Conservation (phyloP, 1,139 yeast species). For the Groenewaldozyma sp. region DNA sequence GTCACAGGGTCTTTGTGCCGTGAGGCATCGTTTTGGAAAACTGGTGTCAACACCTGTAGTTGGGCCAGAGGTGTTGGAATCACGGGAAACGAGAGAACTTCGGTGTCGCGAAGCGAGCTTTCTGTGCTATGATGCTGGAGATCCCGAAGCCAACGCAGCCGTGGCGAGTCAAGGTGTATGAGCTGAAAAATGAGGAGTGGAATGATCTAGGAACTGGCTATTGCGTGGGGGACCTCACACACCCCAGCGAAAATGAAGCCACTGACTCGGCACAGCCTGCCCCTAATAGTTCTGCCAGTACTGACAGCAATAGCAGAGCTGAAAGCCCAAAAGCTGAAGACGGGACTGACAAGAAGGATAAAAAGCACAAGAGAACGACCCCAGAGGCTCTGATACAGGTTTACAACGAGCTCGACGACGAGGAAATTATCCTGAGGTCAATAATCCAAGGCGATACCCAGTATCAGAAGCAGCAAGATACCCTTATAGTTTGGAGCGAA, state of each 20-base stretch:
- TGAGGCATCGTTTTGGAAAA: no score
- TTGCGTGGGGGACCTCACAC: conserved; percentile 56
- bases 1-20: no score
- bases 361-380: background rate
- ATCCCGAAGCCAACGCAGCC: conserved; percentile 36
- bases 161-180: conserved; percentile 81
- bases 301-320: conserved; percentile 10
- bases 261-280: background rate
- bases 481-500: conserved; percentile 92
- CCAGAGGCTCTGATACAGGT: conserved; percentile 55
- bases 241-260: conserved; percentile 4
- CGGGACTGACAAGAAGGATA: background rate
- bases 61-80: no score
- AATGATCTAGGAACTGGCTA: conserved; percentile 88
- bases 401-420: conserved; percentile 55
- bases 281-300: background rate
- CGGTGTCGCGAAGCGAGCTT: background rate
- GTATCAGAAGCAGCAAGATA: conserved; percentile 90
- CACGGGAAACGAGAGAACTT: no score
- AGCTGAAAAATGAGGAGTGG: conserved; percentile 78
- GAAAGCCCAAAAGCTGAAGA: background rate
- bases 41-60: no score
- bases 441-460: conserved; percentile 65
- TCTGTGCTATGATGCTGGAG: conserved; percentile 23
- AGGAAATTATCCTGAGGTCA: conserved; percentile 54